phyloP scores from a whole-genome alignment of 768 basidiomycete species.

The Lactarius sanguifluus region DNA sequence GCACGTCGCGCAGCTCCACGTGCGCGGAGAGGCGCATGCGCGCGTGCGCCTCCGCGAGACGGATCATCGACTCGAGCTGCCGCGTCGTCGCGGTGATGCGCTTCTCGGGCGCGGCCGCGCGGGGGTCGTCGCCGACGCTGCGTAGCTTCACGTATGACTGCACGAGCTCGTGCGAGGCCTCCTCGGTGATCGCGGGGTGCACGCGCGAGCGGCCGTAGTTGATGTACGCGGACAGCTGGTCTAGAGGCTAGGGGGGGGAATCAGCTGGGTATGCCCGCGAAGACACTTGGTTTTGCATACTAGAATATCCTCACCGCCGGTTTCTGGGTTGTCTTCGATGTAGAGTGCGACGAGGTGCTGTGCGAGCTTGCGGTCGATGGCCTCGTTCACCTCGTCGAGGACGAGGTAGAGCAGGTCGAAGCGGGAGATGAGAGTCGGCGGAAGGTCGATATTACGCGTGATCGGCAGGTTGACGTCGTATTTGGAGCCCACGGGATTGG shows the following conservation, averaged over 20 bases:
- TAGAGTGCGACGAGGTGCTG: constrained; percentile 93
- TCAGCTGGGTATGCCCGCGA: not conserved
- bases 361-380: constrained; percentile 79
- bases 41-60: constrained; percentile 93
- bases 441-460: constrained; percentile 94
- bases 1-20: constrained; percentile 85
- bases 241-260: constrained; percentile 77
- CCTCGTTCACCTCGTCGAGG: constrained; percentile 91
- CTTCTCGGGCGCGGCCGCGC: constrained; percentile 79
- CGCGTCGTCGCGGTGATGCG: constrained; percentile 98
- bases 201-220: constrained; percentile 87
- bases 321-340: constrained; percentile 82
- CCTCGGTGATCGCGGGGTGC: constrained; percentile 83
- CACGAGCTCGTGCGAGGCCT: constrained; percentile 82
- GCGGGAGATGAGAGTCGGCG: constrained; percentile 95
- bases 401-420: constrained; percentile 97
- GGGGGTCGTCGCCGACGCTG: constrained; percentile 85
- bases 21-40: constrained; percentile 90
- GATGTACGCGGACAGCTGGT: constrained; percentile 91
- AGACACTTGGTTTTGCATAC: constrained; percentile 45
- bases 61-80: constrained; percentile 96
- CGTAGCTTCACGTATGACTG: constrained; percentile 91
- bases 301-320: constrained; percentile 66
- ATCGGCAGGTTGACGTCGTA: constrained; percentile 92
- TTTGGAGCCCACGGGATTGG: constrained; percentile 94